phyloP scores from a whole-genome alignment of 169 alveolate genomes.

The Theileria luwenshuni region DNA sequence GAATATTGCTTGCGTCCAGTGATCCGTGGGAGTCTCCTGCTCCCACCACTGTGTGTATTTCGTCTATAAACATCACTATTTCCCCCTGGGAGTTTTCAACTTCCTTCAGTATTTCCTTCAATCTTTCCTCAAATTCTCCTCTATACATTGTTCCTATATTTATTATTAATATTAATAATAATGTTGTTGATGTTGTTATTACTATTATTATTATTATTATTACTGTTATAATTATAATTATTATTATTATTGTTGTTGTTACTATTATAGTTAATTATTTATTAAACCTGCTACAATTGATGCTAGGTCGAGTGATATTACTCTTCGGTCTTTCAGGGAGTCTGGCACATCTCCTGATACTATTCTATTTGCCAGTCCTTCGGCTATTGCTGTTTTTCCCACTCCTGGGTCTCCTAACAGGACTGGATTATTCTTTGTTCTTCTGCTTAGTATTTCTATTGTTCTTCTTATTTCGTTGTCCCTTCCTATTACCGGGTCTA shows the following conservation, averaged over 20 bases:
- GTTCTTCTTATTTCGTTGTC: constrained; percentile 86
- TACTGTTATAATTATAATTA: neutral
- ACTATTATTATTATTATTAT: constrained; percentile 29
- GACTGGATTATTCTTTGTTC: constrained; percentile 88
- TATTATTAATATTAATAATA: no score
- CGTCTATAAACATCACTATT: constrained; percentile 87
- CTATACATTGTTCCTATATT: constrained; percentile 80
- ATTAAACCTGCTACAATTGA: constrained; percentile 81
- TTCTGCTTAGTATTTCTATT: constrained; percentile 80
- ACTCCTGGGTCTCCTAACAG: constrained; percentile 89
- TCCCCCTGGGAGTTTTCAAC: constrained; percentile 87
- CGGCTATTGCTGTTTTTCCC: constrained; percentile 90
- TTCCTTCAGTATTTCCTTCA: constrained; percentile 83
- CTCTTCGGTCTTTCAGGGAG: constrained; percentile 79
- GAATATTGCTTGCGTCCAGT: constrained; percentile 85
- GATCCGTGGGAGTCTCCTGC: constrained; percentile 91
- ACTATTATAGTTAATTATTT: neutral
- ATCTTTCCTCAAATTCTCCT: constrained; percentile 90
- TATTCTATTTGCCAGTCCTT: constrained; percentile 86
- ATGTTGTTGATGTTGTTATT: no score
- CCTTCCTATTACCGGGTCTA: constrained; percentile 88
- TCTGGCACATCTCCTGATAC: constrained; percentile 89
- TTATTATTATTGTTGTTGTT: neutral
- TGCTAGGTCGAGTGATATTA: constrained; percentile 82
- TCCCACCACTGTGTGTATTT: constrained; percentile 87